These are phyloP conservation scores for Cyberlindnera japonica DNA, from an alignment of 805 yeast species.

Conservation along the genomic window DNA sequence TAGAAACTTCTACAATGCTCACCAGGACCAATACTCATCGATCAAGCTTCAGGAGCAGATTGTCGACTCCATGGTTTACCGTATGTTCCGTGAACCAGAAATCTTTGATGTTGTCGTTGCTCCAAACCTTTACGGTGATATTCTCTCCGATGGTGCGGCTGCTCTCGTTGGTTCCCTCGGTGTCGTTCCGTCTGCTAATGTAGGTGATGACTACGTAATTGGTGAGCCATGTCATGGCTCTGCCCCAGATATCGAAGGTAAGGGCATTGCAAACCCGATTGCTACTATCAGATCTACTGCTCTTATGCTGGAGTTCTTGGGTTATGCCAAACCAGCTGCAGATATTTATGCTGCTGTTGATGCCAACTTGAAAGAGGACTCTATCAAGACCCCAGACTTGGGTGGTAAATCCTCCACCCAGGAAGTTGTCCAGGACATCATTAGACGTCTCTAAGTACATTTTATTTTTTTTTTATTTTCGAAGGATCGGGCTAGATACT, in stretches of 20 bases:
- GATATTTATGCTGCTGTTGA: constrained; percentile 92
- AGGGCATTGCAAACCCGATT: constrained; percentile 90
- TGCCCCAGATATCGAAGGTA: constrained; percentile 98
- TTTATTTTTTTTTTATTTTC: background rate
- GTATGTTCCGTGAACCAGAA: constrained; percentile 98
- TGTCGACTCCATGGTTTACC: constrained; percentile 98
- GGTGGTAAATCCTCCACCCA: constrained; percentile 89
- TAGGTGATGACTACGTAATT: constrained; percentile 91
- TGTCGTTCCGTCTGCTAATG: constrained; percentile 97
- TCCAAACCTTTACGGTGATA: constrained; percentile 97
- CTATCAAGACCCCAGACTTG: constrained; percentile 82
- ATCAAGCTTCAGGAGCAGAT: constrained; percentile 88
- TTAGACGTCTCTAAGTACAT: constrained; percentile 32
- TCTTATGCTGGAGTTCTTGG: constrained; percentile 94
- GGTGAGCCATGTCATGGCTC: constrained; percentile 99
- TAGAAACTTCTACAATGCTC: constrained; percentile 42
- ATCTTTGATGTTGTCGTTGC: constrained; percentile 97
- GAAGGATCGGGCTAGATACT: constrained; percentile 1
- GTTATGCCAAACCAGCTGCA: constrained; percentile 84
- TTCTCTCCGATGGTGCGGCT: constrained; percentile 96
- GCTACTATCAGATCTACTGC: constrained; percentile 99
- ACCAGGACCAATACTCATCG: constrained; percentile 52
- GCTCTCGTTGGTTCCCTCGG: constrained; percentile 97
- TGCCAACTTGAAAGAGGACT: constrained; percentile 79
- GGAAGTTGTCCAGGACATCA: constrained; percentile 81